A percentile compares a stretch with the other conserved stretches of the same genome.
Conservation (phyloP, 2,329 filamentous ascomycete genomes). For the Westerdykella ornata region DNA sequence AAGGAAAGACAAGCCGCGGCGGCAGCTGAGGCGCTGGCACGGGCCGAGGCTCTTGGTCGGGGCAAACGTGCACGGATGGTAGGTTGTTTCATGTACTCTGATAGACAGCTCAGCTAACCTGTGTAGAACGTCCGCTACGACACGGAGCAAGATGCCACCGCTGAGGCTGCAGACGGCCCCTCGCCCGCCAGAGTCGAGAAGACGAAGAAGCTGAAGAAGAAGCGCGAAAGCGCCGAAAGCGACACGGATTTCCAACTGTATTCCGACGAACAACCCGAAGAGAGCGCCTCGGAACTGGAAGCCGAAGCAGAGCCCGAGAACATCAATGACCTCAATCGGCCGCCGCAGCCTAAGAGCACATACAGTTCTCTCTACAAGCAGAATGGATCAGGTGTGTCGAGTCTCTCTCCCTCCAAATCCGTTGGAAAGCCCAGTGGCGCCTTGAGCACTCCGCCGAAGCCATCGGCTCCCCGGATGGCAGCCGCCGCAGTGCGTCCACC, state of each 20-base stretch:
- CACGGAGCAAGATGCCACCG: slow-evolving; percentile 24
- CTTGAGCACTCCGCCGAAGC: slow-evolving; percentile 1
- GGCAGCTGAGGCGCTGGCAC: slow-evolving; percentile 59
- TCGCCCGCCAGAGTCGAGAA: slow-evolving; percentile 30
- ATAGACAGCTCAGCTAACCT: neutral
- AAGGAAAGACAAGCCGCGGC: slow-evolving; percentile 74
- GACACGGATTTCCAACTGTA: slow-evolving; percentile 47
- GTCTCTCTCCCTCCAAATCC: slow-evolving; percentile 6
- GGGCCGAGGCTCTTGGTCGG: slow-evolving; percentile 71
- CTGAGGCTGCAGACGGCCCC: slow-evolving; percentile 7
- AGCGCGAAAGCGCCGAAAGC: slow-evolving; percentile 35
- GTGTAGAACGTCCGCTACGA: slow-evolving; percentile 44
- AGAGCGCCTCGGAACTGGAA: slow-evolving; percentile 5
- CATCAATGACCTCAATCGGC: slow-evolving; percentile 2
- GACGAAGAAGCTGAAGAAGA: slow-evolving; percentile 19
- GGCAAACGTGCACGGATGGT: slow-evolving; percentile 67
- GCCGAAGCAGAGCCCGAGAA: slow-evolving; percentile 6
- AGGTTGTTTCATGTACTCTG: slow-evolving; percentile 20
- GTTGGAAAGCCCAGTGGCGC: slow-evolving; percentile 3
- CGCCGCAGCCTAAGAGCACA: neutral
- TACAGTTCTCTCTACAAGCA: slow-evolving; percentile 10
- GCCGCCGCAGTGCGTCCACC: too few species aligned
- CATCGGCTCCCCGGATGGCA: neutral
- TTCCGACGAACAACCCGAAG: slow-evolving; percentile 18
- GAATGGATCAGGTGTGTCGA: slow-evolving; percentile 18